These are phyloP conservation scores for Adansonia madagascariensis DNA, from an alignment of 441 rosid genomes.

Conservation along the genomic window DNA sequence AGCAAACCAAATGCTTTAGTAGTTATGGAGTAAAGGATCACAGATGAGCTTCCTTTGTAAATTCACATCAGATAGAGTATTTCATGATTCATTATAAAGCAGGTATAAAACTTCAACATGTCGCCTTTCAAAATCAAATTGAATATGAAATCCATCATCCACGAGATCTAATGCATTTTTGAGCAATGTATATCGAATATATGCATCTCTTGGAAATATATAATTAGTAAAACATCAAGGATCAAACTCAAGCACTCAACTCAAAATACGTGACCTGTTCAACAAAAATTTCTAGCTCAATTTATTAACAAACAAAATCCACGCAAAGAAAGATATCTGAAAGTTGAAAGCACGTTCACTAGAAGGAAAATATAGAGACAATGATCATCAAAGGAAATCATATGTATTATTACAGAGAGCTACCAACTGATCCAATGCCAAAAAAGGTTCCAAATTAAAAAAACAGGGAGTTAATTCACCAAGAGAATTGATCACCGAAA, in stretches of 20 bases:
- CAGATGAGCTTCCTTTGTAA: background rate
- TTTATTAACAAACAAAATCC: background rate
- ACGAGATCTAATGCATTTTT: background rate
- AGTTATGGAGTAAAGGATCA: background rate
- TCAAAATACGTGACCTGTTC: slow-evolving; percentile 5
- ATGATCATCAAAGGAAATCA: background rate
- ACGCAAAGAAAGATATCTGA: background rate
- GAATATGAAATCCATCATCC: slow-evolving; percentile 10
- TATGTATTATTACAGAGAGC: background rate
- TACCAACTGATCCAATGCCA: background rate
- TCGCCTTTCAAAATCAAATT: slow-evolving; percentile 6
- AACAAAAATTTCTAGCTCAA: background rate
- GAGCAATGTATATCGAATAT: background rate
- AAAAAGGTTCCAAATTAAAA: background rate
- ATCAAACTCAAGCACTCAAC: slow-evolving; percentile 5
- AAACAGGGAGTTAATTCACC: background rate
- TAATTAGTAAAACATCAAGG: slow-evolving; percentile 9
- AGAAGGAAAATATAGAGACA: slow-evolving; percentile 1
- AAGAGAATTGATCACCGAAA: background rate
- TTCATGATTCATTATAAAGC: slow-evolving; percentile 6
- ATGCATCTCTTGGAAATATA: background rate
- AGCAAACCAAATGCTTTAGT: slow-evolving; percentile 11
- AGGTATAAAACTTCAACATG: background rate
- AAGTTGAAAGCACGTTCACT: background rate
- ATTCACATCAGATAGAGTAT: background rate